Conservation (phyloP, 1,284 basidiomycete genomes). For the Rhizoctonia solani region DNA sequence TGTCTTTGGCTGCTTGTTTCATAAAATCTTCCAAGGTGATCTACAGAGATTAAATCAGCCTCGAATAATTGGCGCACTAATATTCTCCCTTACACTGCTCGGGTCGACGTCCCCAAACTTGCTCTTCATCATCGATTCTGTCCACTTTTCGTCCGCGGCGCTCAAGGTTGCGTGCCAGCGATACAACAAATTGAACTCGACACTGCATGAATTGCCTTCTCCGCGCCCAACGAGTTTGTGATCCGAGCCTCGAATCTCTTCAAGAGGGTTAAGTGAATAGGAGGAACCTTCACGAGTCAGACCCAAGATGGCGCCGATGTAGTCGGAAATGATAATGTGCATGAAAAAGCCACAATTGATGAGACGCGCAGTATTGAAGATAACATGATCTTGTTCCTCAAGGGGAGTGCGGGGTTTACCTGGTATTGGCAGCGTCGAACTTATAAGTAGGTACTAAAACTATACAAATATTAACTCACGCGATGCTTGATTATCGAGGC, state of each 20-base stretch:
- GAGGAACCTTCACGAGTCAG: slow-evolving; percentile 60
- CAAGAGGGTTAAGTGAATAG: slow-evolving; percentile 67
- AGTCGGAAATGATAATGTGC: slow-evolving; percentile 64
- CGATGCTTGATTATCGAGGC: background rate
- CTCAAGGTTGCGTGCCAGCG: slow-evolving; percentile 45
- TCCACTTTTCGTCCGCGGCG: slow-evolving; percentile 41
- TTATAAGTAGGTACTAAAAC: background rate
- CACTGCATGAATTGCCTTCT: slow-evolving; percentile 69
- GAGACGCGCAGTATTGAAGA: slow-evolving; percentile 73
- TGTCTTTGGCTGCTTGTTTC: background rate
- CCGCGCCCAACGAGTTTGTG: slow-evolving; percentile 62
- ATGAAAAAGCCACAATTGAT: slow-evolving; percentile 78
- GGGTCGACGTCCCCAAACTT: slow-evolving; percentile 10
- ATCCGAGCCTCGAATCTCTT: slow-evolving; percentile 49
- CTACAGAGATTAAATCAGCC: background rate
- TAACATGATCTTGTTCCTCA: slow-evolving; percentile 70
- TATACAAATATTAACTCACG: background rate
- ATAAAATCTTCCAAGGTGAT: slow-evolving; percentile 1
- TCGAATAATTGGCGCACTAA: background rate
- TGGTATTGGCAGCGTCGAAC: slow-evolving; percentile 41
- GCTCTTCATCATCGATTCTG: slow-evolving; percentile 13
- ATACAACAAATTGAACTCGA: slow-evolving; percentile 66
- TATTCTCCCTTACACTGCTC: background rate
- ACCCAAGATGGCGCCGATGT: slow-evolving; percentile 71
- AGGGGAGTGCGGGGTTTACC: slow-evolving; percentile 37